Percentiles rank a stretch among this genome's conserved stretches.
phyloP scores from a whole-genome alignment of 352 stramenopile genomes.

The Pythium insidiosum region DNA sequence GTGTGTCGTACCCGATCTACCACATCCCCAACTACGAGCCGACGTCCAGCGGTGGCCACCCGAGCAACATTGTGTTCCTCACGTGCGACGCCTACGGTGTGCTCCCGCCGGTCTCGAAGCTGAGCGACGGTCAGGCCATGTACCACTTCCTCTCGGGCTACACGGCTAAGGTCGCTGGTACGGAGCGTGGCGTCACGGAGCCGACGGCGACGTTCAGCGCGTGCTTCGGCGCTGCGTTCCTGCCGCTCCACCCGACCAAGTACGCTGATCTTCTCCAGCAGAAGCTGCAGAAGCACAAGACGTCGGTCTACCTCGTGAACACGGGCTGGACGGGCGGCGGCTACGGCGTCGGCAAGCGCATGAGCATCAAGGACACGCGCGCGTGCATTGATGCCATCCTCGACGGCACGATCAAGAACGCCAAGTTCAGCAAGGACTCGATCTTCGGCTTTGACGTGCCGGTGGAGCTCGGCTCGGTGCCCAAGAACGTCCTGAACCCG shows the following conservation, averaged over 20 bases:
- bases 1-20: constrained; percentile 50
- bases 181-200: constrained; percentile 42
- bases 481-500: constrained; percentile 65
- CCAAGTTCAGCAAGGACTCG: constrained; percentile 56
- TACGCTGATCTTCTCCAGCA: constrained; percentile 50
- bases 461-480: constrained; percentile 47
- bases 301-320: constrained; percentile 80
- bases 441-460: constrained; percentile 71
- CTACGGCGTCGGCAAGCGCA: constrained; percentile 95
- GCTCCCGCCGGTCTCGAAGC: constrained; percentile 90
- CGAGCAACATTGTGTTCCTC: constrained; percentile 92
- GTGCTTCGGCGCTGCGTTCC: constrained; percentile 46
- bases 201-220: constrained; percentile 42
- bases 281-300: constrained; percentile 42
- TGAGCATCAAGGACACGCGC: constrained; percentile 89
- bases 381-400: constrained; percentile 73
- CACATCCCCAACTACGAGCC: constrained; percentile 44
- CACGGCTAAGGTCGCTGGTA: constrained; percentile 49
- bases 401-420: constrained; percentile 55
- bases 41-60: constrained; percentile 37
- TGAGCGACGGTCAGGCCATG: constrained; percentile 90
- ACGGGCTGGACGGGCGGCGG: constrained; percentile 93
- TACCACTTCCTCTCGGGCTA: constrained; percentile 87
- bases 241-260: constrained; percentile 47
- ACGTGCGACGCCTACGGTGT: constrained; percentile 96